Percentiles rank a stretch among this genome's conserved stretches.
Evolutionary conservation across 139 green algal genomes (phyloP).

Genomic region (Spirogloea muscicola): DNA sequence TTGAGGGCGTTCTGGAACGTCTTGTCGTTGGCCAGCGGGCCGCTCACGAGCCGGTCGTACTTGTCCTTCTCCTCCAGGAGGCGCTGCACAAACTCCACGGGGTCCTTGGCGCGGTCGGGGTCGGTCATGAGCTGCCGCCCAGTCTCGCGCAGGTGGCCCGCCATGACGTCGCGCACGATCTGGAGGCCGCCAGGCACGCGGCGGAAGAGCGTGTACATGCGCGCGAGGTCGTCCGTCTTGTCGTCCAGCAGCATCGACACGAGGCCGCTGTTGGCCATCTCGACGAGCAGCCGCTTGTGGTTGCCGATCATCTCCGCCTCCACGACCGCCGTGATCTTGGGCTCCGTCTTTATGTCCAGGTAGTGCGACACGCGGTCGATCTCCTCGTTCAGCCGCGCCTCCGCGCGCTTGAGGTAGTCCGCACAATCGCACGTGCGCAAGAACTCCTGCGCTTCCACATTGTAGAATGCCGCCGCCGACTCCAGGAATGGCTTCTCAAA

Average conservation of each 20-base stretch:
- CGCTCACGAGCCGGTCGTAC: constrained; percentile 78
- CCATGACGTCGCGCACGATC: constrained; percentile 65
- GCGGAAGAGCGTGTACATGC: constrained; percentile 87
- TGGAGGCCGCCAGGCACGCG: constrained; percentile 68
- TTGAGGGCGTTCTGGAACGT: constrained; percentile 84
- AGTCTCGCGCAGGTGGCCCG: constrained; percentile 40
- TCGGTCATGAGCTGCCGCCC: constrained; percentile 67
- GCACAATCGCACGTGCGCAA: constrained; percentile 73
- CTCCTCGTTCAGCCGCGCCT: constrained; percentile 85
- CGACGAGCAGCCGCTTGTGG: constrained; percentile 78
- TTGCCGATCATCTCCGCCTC: constrained; percentile 80
- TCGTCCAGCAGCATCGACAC: constrained; percentile 74
- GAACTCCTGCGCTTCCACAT: constrained; percentile 72
- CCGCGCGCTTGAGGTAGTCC: constrained; percentile 79
- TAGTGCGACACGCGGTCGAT: constrained; percentile 75
- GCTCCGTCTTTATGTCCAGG: constrained; percentile 73
- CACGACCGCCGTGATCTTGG: constrained; percentile 60
- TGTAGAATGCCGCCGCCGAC: constrained; percentile 81
- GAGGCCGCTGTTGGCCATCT: constrained; percentile 88
- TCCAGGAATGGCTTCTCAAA: constrained; percentile 88
- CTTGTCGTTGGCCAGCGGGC: constrained; percentile 79
- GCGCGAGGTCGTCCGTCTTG: constrained; percentile 68
- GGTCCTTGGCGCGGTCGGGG: constrained; percentile 60
- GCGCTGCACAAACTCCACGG: constrained; percentile 80
- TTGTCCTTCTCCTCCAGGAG: constrained; percentile 85